Conservation (phyloP, 495 filamentous ascomycete genomes). For the Hypoxylon crocopeplum region DNA sequence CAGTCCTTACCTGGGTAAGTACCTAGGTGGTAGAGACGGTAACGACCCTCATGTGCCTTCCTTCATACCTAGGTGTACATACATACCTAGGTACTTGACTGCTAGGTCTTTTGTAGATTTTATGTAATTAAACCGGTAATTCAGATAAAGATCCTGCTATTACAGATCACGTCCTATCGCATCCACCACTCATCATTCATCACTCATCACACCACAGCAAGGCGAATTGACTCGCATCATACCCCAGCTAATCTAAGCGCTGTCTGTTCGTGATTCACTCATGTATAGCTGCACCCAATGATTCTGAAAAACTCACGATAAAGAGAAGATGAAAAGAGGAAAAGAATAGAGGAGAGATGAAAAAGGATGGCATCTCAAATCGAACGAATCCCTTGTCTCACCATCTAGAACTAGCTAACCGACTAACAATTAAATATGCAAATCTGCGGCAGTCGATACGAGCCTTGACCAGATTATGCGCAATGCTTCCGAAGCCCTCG, state of each 20-base stretch:
- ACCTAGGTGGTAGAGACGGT: too few relatives aligned
- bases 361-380: too few relatives aligned
- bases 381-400: slow-evolving; percentile 14
- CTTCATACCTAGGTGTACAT: too few relatives aligned
- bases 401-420: not conserved
- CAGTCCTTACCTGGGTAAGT: not conserved
- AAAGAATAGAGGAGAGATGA: not conserved
- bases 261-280: not conserved
- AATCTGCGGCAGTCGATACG: slow-evolving; percentile 5
- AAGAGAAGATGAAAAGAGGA: too few relatives aligned
- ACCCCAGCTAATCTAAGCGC: not conserved
- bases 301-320: too few relatives aligned
- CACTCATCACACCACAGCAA: slow-evolving; percentile 19
- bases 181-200: not conserved
- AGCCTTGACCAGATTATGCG: slow-evolving; percentile 30
- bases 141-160: too few relatives aligned
- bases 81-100: too few relatives aligned
- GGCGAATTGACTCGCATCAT: slow-evolving; percentile 10
- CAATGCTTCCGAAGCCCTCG: slow-evolving; percentile 19
- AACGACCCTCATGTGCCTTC: too few relatives aligned
- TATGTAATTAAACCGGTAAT: not conserved
- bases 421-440: slow-evolving; percentile 8
- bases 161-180: not conserved
- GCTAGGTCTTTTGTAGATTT: too few relatives aligned
- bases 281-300: too few relatives aligned